A percentile compares a stretch with the other conserved stretches of the same genome.
Evolutionary conservation across 192 early-diverging fungal species (phyloP).

Genomic region (Coemansia guatemalensis): DNA sequence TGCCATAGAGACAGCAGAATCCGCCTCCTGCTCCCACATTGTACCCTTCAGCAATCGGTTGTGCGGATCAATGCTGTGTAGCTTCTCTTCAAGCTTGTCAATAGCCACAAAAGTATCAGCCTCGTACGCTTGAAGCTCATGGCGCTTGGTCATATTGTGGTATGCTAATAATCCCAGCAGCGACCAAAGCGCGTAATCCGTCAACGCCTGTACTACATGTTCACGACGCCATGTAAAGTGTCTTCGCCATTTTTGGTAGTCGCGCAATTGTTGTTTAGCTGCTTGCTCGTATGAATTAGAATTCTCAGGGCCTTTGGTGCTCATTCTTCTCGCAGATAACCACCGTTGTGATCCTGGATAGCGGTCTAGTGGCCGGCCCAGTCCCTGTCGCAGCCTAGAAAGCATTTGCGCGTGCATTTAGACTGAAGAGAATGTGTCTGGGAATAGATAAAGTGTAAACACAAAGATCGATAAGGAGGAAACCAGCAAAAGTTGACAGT

Average conservation of each 20-base stretch:
- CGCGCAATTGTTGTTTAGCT: slow-evolving; percentile 36
- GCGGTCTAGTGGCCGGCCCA: not conserved
- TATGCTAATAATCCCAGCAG: slow-evolving; percentile 34
- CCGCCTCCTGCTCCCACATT: slow-evolving; percentile 6
- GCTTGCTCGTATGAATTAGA: slow-evolving; percentile 20
- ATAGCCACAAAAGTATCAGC: slow-evolving; percentile 38
- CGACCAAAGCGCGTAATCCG: slow-evolving; percentile 46
- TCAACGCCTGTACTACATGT: slow-evolving; percentile 11
- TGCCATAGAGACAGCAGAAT: not conserved
- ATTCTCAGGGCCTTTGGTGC: slow-evolving; percentile 1
- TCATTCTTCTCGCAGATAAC: not conserved
- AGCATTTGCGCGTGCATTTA: not conserved
- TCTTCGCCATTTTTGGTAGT: slow-evolving; percentile 39
- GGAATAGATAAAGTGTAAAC: too few relatives aligned
- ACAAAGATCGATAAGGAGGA: slow-evolving; percentile 1
- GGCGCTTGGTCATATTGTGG: slow-evolving; percentile 31
- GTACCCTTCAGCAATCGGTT: slow-evolving; percentile 21
- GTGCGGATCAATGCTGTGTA: slow-evolving; percentile 25
- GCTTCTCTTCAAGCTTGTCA: slow-evolving; percentile 26
- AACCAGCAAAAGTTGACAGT: too few relatives aligned
- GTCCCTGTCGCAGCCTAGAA: not conserved
- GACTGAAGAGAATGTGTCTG: too few relatives aligned
- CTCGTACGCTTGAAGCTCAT: slow-evolving; percentile 34
- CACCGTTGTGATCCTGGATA: not conserved
- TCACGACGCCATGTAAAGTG: slow-evolving; percentile 42